phyloP scores from a whole-genome alignment of 2,329 filamentous ascomycete genomes.

The Trichoderma lentiforme region DNA sequence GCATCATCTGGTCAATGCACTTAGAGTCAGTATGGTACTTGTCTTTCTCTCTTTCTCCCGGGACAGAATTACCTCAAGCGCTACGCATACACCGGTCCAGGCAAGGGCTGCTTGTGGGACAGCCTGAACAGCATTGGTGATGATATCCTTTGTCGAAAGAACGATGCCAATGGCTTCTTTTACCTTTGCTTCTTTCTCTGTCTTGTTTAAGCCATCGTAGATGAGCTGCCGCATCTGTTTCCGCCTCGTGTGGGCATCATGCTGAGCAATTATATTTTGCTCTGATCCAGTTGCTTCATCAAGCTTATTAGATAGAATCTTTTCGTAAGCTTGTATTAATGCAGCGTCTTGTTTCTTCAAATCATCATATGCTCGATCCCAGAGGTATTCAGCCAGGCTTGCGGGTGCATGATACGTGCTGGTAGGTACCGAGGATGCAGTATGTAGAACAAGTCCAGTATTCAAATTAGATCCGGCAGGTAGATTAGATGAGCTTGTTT shows the following conservation, averaged over 20 bases:
- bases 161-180: conserved; percentile 26
- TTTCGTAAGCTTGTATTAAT: conserved; percentile 24
- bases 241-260: conserved; percentile 4
- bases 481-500: no score
- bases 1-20: conserved; percentile 33
- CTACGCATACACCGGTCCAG: conserved; percentile 36
- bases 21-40: background rate
- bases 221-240: conserved; percentile 33
- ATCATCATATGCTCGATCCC: conserved; percentile 24
- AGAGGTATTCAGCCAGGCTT: no score
- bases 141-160: background rate
- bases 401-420: no score
- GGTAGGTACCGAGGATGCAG: no score
- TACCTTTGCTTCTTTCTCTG: conserved; percentile 24
- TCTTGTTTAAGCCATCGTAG: conserved; percentile 28
- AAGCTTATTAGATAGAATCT: conserved; percentile 22
- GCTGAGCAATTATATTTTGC: conserved; percentile 7
- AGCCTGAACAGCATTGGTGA: conserved; percentile 22
- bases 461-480: background rate
- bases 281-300: background rate
- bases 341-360: conserved; percentile 20
- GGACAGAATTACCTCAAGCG: conserved; percentile 29
- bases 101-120: conserved; percentile 35
- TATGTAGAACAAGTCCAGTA: no score
- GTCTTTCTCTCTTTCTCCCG: no score